Conservation (phyloP, 345 rosid species). For the Pistacia integerrima region DNA sequence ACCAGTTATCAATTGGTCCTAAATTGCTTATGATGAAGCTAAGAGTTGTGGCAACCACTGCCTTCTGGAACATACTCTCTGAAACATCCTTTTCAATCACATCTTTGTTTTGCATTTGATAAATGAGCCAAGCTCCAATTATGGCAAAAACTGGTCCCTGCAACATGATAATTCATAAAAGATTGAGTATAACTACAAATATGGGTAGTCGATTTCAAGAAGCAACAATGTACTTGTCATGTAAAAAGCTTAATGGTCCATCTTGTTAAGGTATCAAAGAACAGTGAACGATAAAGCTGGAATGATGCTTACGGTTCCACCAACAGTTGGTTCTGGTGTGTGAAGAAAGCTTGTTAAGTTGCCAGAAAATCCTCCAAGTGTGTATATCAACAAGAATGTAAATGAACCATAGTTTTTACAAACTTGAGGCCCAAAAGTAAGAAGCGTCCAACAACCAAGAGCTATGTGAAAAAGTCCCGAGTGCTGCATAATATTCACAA, state of each 20-base stretch:
- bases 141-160: conserved; percentile 85
- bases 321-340: conserved; percentile 77
- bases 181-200: neutral
- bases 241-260: too few relatives aligned
- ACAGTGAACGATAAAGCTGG: neutral
- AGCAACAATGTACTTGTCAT: too few relatives aligned
- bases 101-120: conserved; percentile 66
- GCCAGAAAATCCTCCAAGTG: conserved; percentile 88
- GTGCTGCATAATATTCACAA: conserved; percentile 52
- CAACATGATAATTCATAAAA: conserved; percentile 5
- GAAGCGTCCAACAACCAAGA: conserved; percentile 81
- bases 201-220: too few relatives aligned
- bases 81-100: conserved; percentile 43
- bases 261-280: neutral
- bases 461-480: conserved; percentile 74
- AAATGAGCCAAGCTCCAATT: conserved; percentile 89
- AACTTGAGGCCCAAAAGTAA: conserved; percentile 76
- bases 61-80: conserved; percentile 72
- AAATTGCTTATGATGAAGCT: conserved; percentile 76
- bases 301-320: conserved; percentile 74
- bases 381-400: conserved; percentile 71
- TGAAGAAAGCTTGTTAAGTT: conserved; percentile 88
- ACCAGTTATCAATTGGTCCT: conserved; percentile 86
- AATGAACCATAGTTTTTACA: conserved; percentile 75
- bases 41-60: conserved; percentile 59